phyloP scores from a whole-genome alignment of 768 basidiomycete genomes.

The Trametes cingulata region DNA sequence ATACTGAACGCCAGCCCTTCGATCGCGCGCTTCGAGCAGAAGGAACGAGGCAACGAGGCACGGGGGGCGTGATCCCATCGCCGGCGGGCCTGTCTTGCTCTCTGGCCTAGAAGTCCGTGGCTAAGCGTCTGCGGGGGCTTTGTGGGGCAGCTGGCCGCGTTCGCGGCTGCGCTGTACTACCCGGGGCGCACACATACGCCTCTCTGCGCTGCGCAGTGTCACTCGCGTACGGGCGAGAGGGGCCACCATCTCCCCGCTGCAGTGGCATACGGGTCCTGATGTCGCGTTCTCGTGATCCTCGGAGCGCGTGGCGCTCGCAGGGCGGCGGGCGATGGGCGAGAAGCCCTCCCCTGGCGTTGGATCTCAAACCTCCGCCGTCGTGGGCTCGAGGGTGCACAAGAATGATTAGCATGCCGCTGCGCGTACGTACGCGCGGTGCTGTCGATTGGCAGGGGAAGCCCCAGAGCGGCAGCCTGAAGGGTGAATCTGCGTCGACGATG shows the following conservation, averaged over 20 bases:
- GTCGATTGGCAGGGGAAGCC: not conserved
- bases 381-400: not conserved
- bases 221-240: too few species aligned
- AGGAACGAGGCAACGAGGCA: not conserved
- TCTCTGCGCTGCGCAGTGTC: not conserved
- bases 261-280: too few species aligned
- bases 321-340: not conserved
- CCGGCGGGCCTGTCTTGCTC: not conserved
- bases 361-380: not conserved
- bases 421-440: not conserved
- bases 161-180: not conserved
- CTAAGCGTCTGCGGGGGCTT: too few species aligned
- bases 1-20: conserved; percentile 18
- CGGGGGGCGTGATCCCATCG: conserved; percentile 3
- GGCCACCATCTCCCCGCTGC: too few species aligned
- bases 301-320: too few species aligned
- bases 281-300: too few species aligned
- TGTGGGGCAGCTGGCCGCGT: not conserved
- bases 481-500: not conserved
- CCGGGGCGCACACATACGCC: not conserved
- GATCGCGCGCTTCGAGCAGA: conserved; percentile 10
- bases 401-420: not conserved
- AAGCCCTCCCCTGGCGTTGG: not conserved
- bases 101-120: too few species aligned
- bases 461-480: not conserved